A percentile compares a stretch with the other conserved stretches of the same genome.
These are phyloP conservation scores for Coemansia aciculifera DNA, from an alignment of 192 early-diverging fungal species.

Conservation along the genomic window DNA sequence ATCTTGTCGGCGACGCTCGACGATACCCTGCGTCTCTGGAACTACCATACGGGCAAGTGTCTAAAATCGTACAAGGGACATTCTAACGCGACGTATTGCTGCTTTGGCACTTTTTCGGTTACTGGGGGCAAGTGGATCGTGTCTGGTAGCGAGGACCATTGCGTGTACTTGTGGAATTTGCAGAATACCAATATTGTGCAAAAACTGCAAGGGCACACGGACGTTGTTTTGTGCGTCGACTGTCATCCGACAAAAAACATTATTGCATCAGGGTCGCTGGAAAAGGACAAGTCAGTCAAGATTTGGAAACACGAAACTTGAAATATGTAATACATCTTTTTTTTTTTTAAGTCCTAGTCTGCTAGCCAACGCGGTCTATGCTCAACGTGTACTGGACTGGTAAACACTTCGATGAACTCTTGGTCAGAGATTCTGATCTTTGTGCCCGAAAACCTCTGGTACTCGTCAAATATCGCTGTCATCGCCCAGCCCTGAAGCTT, in stretches of 20 bases:
- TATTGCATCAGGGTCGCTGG: conserved; percentile 92
- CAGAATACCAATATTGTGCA: conserved; percentile 96
- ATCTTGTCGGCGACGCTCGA: conserved; percentile 94
- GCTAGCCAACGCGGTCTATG: conserved; percentile 32
- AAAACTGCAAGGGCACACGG: conserved; percentile 88
- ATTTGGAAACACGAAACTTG: conserved; percentile 67
- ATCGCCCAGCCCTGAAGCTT: conserved; percentile 95
- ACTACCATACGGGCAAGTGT: conserved; percentile 88
- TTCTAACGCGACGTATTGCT: conserved; percentile 87
- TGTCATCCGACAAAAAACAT: conserved; percentile 94
- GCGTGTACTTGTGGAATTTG: conserved; percentile 96
- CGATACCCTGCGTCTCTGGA: conserved; percentile 93
- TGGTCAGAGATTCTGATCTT: conserved; percentile 90
- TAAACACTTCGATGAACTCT: conserved; percentile 70
- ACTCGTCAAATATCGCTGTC: conserved; percentile 97
- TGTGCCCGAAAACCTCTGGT: conserved; percentile 87
- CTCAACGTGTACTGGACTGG: conserved; percentile 26
- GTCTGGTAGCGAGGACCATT: conserved; percentile 89
- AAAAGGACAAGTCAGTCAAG: conserved; percentile 86
- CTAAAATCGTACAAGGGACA: conserved; percentile 95
- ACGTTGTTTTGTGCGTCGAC: conserved; percentile 87
- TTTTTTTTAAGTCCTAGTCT: background rate
- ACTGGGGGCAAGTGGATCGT: conserved; percentile 92
- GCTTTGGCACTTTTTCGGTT: conserved; percentile 91
- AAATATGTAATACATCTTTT: background rate